phyloP scores from a whole-genome alignment of 2,329 filamentous ascomycete species.

The Alternaria brassicicola region DNA sequence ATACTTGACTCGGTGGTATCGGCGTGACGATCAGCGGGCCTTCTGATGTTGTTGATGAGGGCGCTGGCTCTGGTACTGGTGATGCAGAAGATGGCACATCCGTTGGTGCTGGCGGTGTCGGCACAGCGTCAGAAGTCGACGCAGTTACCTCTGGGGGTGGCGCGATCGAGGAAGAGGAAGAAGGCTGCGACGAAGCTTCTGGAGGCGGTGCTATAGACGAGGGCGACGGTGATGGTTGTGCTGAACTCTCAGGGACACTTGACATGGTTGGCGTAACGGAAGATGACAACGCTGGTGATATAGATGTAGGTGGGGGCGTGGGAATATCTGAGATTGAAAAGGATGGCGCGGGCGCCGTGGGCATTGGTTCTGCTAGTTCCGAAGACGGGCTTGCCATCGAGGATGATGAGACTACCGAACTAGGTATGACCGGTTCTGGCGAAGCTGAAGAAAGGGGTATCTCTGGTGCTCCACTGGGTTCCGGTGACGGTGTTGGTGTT shows the following conservation, averaged over 20 bases:
- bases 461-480: conserved; percentile 6
- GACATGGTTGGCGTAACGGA: not conserved
- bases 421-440: not conserved
- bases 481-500: not conserved
- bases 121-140: not conserved
- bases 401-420: not conserved
- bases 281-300: not conserved
- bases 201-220: not conserved
- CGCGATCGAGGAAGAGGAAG: not conserved
- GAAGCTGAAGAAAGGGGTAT: conserved; percentile 1
- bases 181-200: not conserved
- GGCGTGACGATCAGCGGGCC: conserved; percentile 42
- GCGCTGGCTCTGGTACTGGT: conserved; percentile 2
- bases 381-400: not conserved
- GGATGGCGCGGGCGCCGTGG: not conserved
- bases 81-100: not conserved
- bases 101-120: conserved; percentile 4
- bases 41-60: conserved; percentile 25
- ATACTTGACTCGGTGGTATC: conserved; percentile 40
- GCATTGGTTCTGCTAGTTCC: not conserved
- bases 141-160: not conserved
- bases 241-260: not conserved
- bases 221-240: not conserved
- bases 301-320: not conserved
- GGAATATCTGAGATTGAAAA: not conserved